Percentiles rank a stretch among this genome's conserved stretches.
Evolutionary conservation across 441 rosid species (phyloP).

Genomic region (Mallotus repandus): DNA sequence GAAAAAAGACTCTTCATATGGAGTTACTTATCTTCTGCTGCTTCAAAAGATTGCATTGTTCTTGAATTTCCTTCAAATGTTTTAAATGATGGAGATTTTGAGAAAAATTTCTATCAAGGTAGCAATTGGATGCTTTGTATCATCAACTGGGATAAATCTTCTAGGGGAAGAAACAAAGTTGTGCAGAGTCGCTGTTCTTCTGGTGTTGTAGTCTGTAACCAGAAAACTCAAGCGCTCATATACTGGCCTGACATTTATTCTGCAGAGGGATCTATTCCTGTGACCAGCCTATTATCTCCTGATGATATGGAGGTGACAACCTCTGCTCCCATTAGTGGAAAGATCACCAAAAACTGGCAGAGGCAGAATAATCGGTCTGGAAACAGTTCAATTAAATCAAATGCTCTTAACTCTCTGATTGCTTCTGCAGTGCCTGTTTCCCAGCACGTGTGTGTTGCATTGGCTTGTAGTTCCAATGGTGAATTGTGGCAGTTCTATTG

Average conservation of each 20-base stretch:
- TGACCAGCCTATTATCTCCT: constrained; percentile 38
- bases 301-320: constrained; percentile 37
- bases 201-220: constrained; percentile 66
- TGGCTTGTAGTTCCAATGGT: constrained; percentile 67
- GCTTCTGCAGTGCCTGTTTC: constrained; percentile 43
- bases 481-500: constrained; percentile 82
- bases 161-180: constrained; percentile 34
- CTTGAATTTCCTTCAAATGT: constrained; percentile 60
- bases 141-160: constrained; percentile 56
- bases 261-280: constrained; percentile 44
- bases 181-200: constrained; percentile 37
- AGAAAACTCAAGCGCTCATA: constrained; percentile 53
- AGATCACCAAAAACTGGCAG: constrained; percentile 33
- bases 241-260: constrained; percentile 78
- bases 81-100: constrained; percentile 32
- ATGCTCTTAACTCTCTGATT: constrained; percentile 65
- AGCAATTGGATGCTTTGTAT: constrained; percentile 62
- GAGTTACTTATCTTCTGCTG: constrained; percentile 58
- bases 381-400: constrained; percentile 36
- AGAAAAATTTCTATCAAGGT: constrained; percentile 31
- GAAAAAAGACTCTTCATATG: constrained; percentile 71
- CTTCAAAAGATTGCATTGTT: constrained; percentile 52
- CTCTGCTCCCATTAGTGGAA: constrained; percentile 44
- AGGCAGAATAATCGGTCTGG: constrained; percentile 32
- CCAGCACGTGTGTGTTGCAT: constrained; percentile 57